A percentile compares a stretch with the other conserved stretches of the same genome.
These are phyloP conservation scores for Rhodofomes roseus DNA, from an alignment of 1,284 basidiomycete species.

Conservation along the genomic window DNA sequence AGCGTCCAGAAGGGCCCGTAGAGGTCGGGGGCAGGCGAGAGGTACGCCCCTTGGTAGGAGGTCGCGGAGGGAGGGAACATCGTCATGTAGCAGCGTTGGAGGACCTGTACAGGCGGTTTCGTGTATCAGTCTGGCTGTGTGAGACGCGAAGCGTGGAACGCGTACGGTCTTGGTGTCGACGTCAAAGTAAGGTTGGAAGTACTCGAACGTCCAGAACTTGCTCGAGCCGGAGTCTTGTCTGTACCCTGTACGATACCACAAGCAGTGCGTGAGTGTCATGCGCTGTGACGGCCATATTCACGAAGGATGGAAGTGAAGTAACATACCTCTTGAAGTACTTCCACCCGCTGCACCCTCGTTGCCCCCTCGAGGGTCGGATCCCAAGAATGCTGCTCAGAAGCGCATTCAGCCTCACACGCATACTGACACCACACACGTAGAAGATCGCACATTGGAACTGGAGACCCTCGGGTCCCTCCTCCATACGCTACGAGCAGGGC, in stretches of 20 bases:
- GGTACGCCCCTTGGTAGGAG: constrained; percentile 53
- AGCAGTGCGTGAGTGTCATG: not conserved
- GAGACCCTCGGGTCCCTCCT: constrained; percentile 30
- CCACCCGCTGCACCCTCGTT: constrained; percentile 11
- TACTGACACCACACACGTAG: not conserved
- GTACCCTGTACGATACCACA: constrained; percentile 29
- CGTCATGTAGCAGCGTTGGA: constrained; percentile 70
- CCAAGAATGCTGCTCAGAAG: constrained; percentile 23
- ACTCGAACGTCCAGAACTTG: constrained; percentile 74
- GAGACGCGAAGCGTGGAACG: not conserved
- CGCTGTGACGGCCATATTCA: too few species aligned
- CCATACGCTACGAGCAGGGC: constrained; percentile 24
- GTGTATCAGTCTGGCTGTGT: not conserved
- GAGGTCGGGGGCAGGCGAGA: constrained; percentile 66
- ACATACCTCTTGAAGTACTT: constrained; percentile 23
- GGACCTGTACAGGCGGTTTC: constrained; percentile 39
- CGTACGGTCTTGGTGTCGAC: constrained; percentile 71
- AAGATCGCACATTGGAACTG: constrained; percentile 27
- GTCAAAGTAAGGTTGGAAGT: constrained; percentile 80
- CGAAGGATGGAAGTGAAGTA: not conserved
- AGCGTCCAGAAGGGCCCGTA: constrained; percentile 96
- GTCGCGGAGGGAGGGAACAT: constrained; percentile 57
- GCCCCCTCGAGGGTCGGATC: constrained; percentile 22
- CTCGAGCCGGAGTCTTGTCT: constrained; percentile 34
- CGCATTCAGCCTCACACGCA: not conserved